These are phyloP conservation scores for Nannochloropsis gaditana DNA, from an alignment of 108 stramenopile genomes.

Conservation along the genomic window DNA sequence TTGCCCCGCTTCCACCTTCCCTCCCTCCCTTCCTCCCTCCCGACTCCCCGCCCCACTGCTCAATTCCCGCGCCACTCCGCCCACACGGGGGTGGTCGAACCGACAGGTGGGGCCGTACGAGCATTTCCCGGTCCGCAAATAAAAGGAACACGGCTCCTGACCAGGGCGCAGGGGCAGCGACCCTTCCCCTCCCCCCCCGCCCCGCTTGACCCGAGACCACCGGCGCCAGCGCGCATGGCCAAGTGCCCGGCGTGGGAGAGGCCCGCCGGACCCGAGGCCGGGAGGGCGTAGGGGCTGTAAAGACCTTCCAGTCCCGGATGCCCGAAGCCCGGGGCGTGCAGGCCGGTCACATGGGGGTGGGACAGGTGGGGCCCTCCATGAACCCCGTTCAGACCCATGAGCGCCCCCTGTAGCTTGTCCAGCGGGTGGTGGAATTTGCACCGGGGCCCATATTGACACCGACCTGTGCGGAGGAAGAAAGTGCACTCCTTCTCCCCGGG, in stretches of 20 bases:
- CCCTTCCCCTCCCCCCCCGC: neutral
- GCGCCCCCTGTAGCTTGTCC: neutral
- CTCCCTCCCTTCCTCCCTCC: neutral
- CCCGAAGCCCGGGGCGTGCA: neutral
- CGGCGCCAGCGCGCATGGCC: neutral
- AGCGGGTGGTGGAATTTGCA: constrained; percentile 82
- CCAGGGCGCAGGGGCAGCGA: constrained; percentile 23
- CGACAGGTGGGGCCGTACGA: neutral
- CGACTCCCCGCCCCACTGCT: neutral
- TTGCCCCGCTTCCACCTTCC: neutral
- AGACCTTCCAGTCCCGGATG: neutral
- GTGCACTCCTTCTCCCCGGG: constrained; percentile 78
- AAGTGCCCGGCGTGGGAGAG: neutral
- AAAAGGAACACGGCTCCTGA: constrained; percentile 21
- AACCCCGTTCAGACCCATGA: neutral
- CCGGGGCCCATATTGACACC: constrained; percentile 79
- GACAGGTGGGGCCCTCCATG: neutral
- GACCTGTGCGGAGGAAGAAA: constrained; percentile 73
- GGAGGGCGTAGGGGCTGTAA: neutral
- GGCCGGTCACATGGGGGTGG: neutral
- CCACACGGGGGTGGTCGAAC: neutral
- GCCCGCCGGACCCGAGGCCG: neutral
- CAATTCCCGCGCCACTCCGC: neutral
- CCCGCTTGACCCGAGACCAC: neutral
- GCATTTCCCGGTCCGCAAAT: constrained; percentile 25